Conservation (phyloP, 768 basidiomycete species). For the Tylopilus plumbeoviolaceoides region DNA sequence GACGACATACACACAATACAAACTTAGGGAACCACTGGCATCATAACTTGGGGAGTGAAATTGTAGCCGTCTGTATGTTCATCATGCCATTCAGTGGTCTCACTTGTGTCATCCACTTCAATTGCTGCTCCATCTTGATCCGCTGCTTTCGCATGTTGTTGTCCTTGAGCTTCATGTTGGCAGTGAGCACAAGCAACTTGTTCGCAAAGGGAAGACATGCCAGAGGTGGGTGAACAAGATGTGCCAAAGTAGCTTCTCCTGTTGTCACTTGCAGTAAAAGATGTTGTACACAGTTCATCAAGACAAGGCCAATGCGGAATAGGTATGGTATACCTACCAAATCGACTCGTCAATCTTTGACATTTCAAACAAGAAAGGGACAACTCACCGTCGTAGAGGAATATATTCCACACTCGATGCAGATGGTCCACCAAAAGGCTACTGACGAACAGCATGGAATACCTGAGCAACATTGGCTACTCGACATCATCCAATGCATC, state of each 20-base stretch:
- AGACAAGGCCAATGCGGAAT: conserved; percentile 66
- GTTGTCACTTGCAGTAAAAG: conserved; percentile 49
- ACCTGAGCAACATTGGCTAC: conserved; percentile 41
- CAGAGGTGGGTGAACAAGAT: conserved; percentile 49
- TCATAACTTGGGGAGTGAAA: conserved; percentile 26
- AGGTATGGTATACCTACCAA: conserved; percentile 64
- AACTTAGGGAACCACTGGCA: not conserved
- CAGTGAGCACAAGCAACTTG: conserved; percentile 57
- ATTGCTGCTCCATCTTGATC: conserved; percentile 68
- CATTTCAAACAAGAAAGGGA: not conserved
- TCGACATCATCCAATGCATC: not conserved
- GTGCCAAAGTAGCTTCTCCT: conserved; percentile 43
- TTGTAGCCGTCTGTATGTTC: conserved; percentile 23
- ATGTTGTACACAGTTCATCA: conserved; percentile 58
- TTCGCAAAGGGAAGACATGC: conserved; percentile 54
- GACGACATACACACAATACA: not conserved
- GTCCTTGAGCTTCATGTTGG: conserved; percentile 70
- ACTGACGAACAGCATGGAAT: conserved; percentile 66
- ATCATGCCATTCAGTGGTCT: conserved; percentile 29
- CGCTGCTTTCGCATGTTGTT: conserved; percentile 76
- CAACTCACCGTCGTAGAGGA: conserved; percentile 68
- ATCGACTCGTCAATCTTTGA: conserved; percentile 1
- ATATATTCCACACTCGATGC: too few relatives aligned
- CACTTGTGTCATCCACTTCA: conserved; percentile 52
- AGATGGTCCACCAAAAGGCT: conserved; percentile 61